These are phyloP conservation scores for Salvia hispanica DNA, from an alignment of 257 asterid genomes.

Conservation along the genomic window DNA sequence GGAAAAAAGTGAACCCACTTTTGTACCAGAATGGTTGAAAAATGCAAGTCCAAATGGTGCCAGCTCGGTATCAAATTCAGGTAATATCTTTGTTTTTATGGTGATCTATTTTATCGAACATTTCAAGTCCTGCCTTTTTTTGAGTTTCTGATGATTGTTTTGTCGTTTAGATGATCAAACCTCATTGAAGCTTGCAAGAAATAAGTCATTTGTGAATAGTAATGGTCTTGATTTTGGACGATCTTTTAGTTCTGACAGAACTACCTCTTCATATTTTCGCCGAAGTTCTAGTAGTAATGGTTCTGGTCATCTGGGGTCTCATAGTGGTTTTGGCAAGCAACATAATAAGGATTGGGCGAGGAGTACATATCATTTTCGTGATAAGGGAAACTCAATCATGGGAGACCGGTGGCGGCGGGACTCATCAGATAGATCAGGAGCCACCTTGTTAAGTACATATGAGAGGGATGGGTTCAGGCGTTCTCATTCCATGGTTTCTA, in stretches of 20 bases:
- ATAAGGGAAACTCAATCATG: slow-evolving; percentile 41
- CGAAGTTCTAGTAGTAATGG: slow-evolving; percentile 66
- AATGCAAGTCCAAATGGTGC: slow-evolving; percentile 50
- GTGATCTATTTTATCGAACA: slow-evolving; percentile 13
- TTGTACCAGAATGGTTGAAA: slow-evolving; percentile 88
- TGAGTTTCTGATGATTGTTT: slow-evolving; percentile 29
- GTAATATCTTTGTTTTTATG: slow-evolving; percentile 35
- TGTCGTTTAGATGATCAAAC: slow-evolving; percentile 53
- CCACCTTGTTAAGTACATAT: slow-evolving; percentile 33
- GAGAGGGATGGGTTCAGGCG: slow-evolving; percentile 45
- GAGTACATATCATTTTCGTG: slow-evolving; percentile 48
- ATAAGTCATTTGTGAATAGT: slow-evolving; percentile 53
- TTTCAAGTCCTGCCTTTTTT: slow-evolving; percentile 3
- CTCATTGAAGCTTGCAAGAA: slow-evolving; percentile 49
- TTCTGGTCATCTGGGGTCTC: slow-evolving; percentile 52
- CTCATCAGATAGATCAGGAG: slow-evolving; percentile 37
- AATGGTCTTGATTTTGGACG: slow-evolving; percentile 52
- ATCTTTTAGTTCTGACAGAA: slow-evolving; percentile 56
- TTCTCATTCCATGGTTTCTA: slow-evolving; percentile 52
- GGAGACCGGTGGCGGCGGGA: slow-evolving; percentile 40
- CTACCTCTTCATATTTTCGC: slow-evolving; percentile 54
- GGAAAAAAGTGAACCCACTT: slow-evolving; percentile 87
- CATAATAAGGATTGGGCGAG: slow-evolving; percentile 60
- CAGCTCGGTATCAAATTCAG: slow-evolving; percentile 53
- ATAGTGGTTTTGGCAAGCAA: slow-evolving; percentile 60